Percentiles rank a stretch among this genome's conserved stretches.
These are phyloP conservation scores for Candida nonsorbophila DNA, from an alignment of 805 yeast species.

Conservation along the genomic window DNA sequence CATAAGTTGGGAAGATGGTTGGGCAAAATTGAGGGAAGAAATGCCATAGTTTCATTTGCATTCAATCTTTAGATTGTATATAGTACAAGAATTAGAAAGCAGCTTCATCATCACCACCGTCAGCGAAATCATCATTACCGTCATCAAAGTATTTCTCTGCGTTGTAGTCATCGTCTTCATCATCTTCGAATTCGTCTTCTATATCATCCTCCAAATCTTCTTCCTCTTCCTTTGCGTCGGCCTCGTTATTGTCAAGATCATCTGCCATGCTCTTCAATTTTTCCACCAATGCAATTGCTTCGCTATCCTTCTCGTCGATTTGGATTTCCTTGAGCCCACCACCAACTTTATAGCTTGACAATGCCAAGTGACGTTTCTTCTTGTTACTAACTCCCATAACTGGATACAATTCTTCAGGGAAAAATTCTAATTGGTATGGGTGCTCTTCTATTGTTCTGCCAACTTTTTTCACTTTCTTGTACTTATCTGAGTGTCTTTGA, in stretches of 20 bases:
- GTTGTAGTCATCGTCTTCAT: constrained; percentile 73
- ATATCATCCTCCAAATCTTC: constrained; percentile 46
- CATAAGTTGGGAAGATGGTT: constrained; percentile 89
- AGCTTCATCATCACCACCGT: constrained; percentile 65
- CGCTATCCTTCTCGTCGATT: constrained; percentile 9
- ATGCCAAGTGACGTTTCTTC: constrained; percentile 45
- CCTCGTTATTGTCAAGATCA: constrained; percentile 26
- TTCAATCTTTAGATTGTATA: constrained; percentile 17
- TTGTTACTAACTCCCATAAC: constrained; percentile 62
- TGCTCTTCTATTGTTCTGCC: constrained; percentile 74
- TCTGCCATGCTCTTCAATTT: no score
- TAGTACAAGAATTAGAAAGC: constrained; percentile 42
- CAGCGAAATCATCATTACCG: constrained; percentile 56
- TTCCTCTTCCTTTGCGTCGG: constrained; percentile 40
- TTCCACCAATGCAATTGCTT: constrained; percentile 2
- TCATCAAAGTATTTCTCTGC: constrained; percentile 77
- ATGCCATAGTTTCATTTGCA: constrained; percentile 49
- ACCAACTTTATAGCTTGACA: constrained; percentile 29
- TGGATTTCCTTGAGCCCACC: constrained; percentile 35
- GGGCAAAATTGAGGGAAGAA: constrained; percentile 55
- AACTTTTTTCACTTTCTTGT: constrained; percentile 61
- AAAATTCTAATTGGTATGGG: constrained; percentile 64
- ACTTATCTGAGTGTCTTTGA: constrained; percentile 76
- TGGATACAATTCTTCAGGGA: constrained; percentile 72
- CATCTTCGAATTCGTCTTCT: constrained; percentile 68